phyloP scores from a whole-genome alignment of 2,329 filamentous ascomycete genomes.

The Cadophora malorum region DNA sequence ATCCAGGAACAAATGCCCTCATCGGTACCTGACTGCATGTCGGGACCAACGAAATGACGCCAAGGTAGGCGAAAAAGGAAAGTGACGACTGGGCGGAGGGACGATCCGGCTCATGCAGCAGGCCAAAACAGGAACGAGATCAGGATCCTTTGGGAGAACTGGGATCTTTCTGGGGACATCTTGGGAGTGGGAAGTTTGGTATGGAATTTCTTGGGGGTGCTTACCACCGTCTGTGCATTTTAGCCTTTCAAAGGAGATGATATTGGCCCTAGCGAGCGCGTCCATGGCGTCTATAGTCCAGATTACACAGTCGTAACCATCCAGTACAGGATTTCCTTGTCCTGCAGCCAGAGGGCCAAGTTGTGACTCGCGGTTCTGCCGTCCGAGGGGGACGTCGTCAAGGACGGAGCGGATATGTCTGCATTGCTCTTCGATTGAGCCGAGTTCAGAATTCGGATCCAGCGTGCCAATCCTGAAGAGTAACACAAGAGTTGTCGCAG shows the following conservation, averaged over 20 bases:
- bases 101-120: slow-evolving; percentile 10
- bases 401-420: slow-evolving; percentile 28
- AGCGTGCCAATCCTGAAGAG: slow-evolving; percentile 35
- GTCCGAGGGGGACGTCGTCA: slow-evolving; percentile 33
- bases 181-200: not conserved
- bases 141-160: not conserved
- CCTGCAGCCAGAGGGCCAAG: slow-evolving; percentile 26
- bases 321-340: slow-evolving; percentile 35
- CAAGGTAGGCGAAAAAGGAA: not conserved
- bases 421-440: slow-evolving; percentile 25
- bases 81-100: not conserved
- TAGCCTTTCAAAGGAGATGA: slow-evolving; percentile 22
- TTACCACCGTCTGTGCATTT: slow-evolving; percentile 24
- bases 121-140: not conserved
- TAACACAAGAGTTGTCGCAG: slow-evolving; percentile 34
- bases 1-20: not conserved
- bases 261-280: slow-evolving; percentile 28
- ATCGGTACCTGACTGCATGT: slow-evolving; percentile 8
- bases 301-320: slow-evolving; percentile 40
- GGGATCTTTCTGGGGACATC: not conserved
- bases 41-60: not conserved
- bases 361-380: slow-evolving; percentile 26
- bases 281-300: slow-evolving; percentile 37
- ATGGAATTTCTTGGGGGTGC: not conserved
- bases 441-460: slow-evolving; percentile 10